A percentile compares a stretch with the other conserved stretches of the same genome.
Evolutionary conservation across 2,329 filamentous ascomycete species (phyloP).

Genomic region (Ceratocystis destructans): DNA sequence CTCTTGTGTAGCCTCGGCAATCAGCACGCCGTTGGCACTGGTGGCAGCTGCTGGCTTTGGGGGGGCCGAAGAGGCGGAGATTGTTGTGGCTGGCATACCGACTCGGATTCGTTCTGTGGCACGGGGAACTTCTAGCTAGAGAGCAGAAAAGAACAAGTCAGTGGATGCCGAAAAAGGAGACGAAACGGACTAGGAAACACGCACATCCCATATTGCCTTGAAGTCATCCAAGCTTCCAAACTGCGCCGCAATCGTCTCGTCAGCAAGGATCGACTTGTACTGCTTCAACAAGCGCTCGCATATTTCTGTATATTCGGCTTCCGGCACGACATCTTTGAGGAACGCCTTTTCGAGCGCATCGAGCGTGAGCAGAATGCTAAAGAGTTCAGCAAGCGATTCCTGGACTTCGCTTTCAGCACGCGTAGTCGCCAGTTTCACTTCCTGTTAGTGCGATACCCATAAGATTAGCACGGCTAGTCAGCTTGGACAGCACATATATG

Average conservation of each 20-base stretch:
- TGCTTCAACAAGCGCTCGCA: conserved; percentile 89
- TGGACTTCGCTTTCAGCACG: conserved; percentile 83
- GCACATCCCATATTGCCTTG: conserved; percentile 80
- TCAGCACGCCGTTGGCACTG: conserved; percentile 50
- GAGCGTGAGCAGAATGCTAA: conserved; percentile 90
- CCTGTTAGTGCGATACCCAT: conserved; percentile 36
- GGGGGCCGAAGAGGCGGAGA: conserved; percentile 39
- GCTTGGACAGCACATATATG: background rate
- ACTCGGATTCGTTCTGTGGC: conserved; percentile 86
- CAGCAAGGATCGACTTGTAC: conserved; percentile 85
- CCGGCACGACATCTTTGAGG: conserved; percentile 83
- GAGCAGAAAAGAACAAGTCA: background rate
- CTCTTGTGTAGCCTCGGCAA: conserved; percentile 86
- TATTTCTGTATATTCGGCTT: conserved; percentile 89
- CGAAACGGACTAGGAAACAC: conserved; percentile 26
- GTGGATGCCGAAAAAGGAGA: background rate
- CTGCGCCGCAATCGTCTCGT: conserved; percentile 77
- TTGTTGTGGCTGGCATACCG: conserved; percentile 76
- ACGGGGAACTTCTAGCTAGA: conserved; percentile 79
- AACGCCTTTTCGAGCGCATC: conserved; percentile 95
- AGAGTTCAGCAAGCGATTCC: conserved; percentile 91
- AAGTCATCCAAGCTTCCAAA: conserved; percentile 85
- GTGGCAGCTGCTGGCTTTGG: conserved; percentile 29
- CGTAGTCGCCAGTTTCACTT: conserved; percentile 81
- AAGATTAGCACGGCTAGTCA: background rate